Conservation (phyloP, 2,329 filamentous ascomycete species). For the Sporothrix humicola region DNA sequence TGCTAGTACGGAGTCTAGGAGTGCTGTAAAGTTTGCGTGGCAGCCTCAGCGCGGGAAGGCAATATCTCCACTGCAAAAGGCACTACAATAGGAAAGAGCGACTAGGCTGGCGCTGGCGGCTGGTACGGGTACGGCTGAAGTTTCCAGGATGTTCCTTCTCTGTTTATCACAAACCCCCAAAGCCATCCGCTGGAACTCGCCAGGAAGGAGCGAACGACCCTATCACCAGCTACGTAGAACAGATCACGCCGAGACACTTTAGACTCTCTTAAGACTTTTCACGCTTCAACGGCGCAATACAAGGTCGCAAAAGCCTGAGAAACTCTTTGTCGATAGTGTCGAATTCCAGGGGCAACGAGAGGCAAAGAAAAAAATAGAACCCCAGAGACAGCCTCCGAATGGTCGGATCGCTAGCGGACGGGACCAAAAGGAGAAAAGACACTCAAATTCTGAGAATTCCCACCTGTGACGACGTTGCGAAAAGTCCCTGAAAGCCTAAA, state of each 20-base stretch:
- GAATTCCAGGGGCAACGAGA: slow-evolving; percentile 20
- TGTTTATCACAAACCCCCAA: no score
- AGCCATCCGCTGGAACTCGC: not conserved
- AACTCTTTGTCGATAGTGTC: not conserved
- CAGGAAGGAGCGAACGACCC: not conserved
- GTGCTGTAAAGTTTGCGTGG: not conserved
- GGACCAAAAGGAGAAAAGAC: not conserved
- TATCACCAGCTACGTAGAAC: not conserved
- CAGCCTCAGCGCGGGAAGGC: not conserved
- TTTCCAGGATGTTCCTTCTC: slow-evolving; percentile 11
- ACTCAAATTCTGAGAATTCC: not conserved
- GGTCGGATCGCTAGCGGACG: not conserved
- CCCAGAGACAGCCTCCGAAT: not conserved
- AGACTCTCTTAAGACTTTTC: not conserved
- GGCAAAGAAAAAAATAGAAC: slow-evolving; percentile 26
- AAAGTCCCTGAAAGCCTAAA: slow-evolving; percentile 25
- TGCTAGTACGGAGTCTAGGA: not conserved
- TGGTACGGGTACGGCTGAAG: not conserved
- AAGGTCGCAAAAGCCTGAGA: not conserved
- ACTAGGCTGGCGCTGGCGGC: not conserved
- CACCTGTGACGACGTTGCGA: slow-evolving; percentile 6
- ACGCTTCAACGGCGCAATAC: no score
- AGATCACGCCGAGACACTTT: not conserved
- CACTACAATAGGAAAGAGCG: not conserved
- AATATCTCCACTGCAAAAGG: not conserved